Evolutionary conservation across 148 eudicot genomes (phyloP), one percentile per base, ranked within the genome.

Genomic region (Vaccinium myrtillus): DNA sequence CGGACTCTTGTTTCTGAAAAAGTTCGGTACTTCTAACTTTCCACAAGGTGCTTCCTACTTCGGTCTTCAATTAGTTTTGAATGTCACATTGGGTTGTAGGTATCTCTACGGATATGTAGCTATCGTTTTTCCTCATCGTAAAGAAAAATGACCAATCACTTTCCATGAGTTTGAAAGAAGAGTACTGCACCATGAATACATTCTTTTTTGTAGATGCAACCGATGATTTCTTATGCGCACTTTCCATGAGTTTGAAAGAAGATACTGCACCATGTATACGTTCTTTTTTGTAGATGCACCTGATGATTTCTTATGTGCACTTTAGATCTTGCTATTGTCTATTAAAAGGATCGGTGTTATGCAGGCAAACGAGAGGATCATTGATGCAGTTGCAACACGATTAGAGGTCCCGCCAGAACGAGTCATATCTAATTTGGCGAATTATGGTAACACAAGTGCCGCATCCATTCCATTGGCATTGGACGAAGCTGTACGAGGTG

Each of bases 381-480:
- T 97, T 2, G 98, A 94, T 88, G 91, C 93, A 54, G 98, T 94
- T 61, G 94, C 95, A 27, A 86, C 96, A 0, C 92, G 98, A 12
- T 83, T 94, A 85, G 93, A 93, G 73, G 75, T 97, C 78, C 94
- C 98, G n/a, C 77, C 92, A 6, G 99, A 94, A 61, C 94, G 89
- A 2, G 95, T 95, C 43, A 92, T 97, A 81, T 97, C 98, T 13
- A 97, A 97, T 85, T 81, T 97, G 82, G 95, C 98, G n/a, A 90
- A 97, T 70, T 97, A 97, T 53, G 99, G 99, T 4, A 97, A 97
- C 65, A 95, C 98, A 14, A 97, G 99, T 82, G 96, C 99, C 14
- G 98, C 99, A 83, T 97, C 99, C 11, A 97, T 97, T 78, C 99
- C 99, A 12, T 87, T 97, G 87, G 99, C 99, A 9, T 70, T 97